Conservation (phyloP, 768 basidiomycete genomes). For the Tulasnella sp. region DNA sequence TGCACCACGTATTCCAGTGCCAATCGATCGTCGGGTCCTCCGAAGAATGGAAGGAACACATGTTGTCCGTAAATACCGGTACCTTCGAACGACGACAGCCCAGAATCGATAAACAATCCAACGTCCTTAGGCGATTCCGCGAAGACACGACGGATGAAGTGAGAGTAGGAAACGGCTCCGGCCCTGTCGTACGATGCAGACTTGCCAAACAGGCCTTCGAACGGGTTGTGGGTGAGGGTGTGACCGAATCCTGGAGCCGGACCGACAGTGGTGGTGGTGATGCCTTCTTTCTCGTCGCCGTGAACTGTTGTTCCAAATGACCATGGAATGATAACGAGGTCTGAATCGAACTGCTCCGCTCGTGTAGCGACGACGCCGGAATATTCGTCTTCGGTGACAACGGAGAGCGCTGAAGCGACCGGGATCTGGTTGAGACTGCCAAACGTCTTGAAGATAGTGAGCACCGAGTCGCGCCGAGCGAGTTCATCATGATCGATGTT, state of each 20-base stretch:
- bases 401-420: slow-evolving; percentile 64
- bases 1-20: slow-evolving; percentile 79
- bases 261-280: background rate
- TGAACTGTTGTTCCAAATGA: slow-evolving; percentile 42
- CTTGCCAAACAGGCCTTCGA: slow-evolving; percentile 72
- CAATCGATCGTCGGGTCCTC: slow-evolving; percentile 88
- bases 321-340: slow-evolving; percentile 88
- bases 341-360: slow-evolving; percentile 51
- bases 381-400: slow-evolving; percentile 74
- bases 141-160: slow-evolving; percentile 82
- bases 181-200: slow-evolving; percentile 43
- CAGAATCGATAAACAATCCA: slow-evolving; percentile 80
- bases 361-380: slow-evolving; percentile 60
- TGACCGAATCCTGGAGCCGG: slow-evolving; percentile 19
- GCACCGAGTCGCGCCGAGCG: slow-evolving; percentile 59
- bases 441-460: slow-evolving; percentile 74
- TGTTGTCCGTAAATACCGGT: slow-evolving; percentile 43
- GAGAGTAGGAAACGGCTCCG: slow-evolving; percentile 60
- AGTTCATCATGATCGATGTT: slow-evolving; percentile 71
- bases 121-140: slow-evolving; percentile 67
- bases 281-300: slow-evolving; percentile 21
- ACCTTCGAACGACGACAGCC: slow-evolving; percentile 37
- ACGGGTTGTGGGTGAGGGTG: slow-evolving; percentile 51
- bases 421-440: slow-evolving; percentile 62
- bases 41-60: slow-evolving; percentile 85